Evolutionary conservation across 306 rosid genomes (phyloP).

Genomic region (Cicer yamashitae): DNA sequence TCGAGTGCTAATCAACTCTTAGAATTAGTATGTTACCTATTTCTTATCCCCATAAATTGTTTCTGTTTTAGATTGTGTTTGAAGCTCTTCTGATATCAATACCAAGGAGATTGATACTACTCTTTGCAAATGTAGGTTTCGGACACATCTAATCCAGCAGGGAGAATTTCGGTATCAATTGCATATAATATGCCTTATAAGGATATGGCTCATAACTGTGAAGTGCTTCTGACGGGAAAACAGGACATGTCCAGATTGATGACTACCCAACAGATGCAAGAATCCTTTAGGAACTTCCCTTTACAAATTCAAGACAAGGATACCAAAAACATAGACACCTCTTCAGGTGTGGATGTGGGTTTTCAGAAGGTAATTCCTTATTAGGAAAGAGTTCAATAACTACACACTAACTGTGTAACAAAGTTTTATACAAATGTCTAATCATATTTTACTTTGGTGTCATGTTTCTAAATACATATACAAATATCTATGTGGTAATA

Average conservation of each 20-base stretch:
- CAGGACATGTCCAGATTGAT: slow-evolving; percentile 74
- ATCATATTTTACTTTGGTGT: too few species aligned
- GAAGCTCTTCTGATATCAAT: slow-evolving; percentile 28
- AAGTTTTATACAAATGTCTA: too few species aligned
- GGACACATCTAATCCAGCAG: slow-evolving; percentile 69
- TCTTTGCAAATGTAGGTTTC: slow-evolving; percentile 57
- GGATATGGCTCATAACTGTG: slow-evolving; percentile 86
- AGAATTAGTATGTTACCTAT: slow-evolving; percentile 73
- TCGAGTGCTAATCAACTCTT: slow-evolving; percentile 81
- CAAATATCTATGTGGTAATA: too few species aligned
- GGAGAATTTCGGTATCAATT: slow-evolving; percentile 60
- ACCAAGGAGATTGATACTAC: slow-evolving; percentile 8
- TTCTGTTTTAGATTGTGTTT: slow-evolving; percentile 34
- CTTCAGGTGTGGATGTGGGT: slow-evolving; percentile 28
- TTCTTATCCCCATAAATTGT: slow-evolving; percentile 39
- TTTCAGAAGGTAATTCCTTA: slow-evolving; percentile 55
- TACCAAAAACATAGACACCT: slow-evolving; percentile 39
- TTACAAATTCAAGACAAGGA: slow-evolving; percentile 44
- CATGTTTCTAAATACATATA: too few species aligned
- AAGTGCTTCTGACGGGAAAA: slow-evolving; percentile 74
- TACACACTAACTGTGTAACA: too few species aligned
- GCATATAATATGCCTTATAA: slow-evolving; percentile 64
- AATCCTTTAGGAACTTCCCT: slow-evolving; percentile 40
- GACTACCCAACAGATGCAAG: slow-evolving; percentile 60
- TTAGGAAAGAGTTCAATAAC: neutral